A percentile compares a stretch with the other conserved stretches of the same genome.
Evolutionary conservation across 164 flowering plant genomes (phyloP).

Genomic region (Sextonia rubra): DNA sequence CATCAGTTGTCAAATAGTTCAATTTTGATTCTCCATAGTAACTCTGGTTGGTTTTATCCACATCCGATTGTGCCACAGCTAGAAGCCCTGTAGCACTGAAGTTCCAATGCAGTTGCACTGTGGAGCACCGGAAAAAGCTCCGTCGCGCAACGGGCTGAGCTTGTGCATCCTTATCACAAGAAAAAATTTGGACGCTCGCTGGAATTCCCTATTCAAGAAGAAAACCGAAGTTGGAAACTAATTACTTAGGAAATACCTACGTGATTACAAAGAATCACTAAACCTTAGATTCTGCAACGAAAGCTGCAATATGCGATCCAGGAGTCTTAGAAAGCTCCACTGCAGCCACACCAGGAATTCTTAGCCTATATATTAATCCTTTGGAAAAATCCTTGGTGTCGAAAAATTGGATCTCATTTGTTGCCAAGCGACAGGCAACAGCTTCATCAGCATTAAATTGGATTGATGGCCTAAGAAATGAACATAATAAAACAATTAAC

Average conservation of each 20-base stretch:
- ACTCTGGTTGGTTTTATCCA: conserved; percentile 97
- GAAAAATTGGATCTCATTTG: conserved; percentile 89
- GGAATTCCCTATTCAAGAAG: conserved; percentile 75
- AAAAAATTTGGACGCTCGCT: conserved; percentile 85
- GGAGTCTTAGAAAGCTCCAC: conserved; percentile 75
- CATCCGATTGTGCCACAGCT: conserved; percentile 85
- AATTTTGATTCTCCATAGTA: conserved; percentile 98
- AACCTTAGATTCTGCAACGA: conserved; percentile 95
- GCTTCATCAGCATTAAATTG: conserved; percentile 80
- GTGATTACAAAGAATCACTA: neutral
- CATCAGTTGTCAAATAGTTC: conserved; percentile 89
- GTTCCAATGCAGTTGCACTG: conserved; percentile 88
- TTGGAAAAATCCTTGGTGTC: conserved; percentile 72
- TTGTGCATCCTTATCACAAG: conserved; percentile 56
- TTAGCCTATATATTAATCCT: conserved; percentile 58
- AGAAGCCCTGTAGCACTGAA: conserved; percentile 83
- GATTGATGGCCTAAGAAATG: conserved; percentile 65
- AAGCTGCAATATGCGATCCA: conserved; percentile 80
- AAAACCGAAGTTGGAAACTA: conserved; percentile 1
- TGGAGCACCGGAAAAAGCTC: conserved; percentile 89
- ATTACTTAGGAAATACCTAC: neutral
- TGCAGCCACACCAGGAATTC: conserved; percentile 80
- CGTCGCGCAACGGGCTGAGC: conserved; percentile 78
- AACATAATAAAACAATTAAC: conserved; percentile 1
- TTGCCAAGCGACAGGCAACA: conserved; percentile 85